Evolutionary conservation across 768 basidiomycete species (phyloP).

Genomic region (Hericium erinaceus): DNA sequence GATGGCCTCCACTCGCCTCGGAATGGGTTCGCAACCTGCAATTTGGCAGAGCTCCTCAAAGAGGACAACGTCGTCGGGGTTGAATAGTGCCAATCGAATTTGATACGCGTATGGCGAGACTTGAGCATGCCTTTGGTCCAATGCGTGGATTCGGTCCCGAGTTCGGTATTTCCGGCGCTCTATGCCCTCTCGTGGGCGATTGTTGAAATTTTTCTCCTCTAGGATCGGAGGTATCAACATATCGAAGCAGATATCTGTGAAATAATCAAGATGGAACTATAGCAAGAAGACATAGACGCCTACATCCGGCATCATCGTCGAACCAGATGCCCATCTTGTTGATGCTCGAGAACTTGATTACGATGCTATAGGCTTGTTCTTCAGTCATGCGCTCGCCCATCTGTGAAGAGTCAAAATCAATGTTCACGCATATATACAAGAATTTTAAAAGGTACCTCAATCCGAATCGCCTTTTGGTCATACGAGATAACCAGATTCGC

Average conservation of each 20-base stretch:
- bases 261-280: not conserved
- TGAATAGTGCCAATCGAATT: constrained; percentile 50
- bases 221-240: constrained; percentile 44
- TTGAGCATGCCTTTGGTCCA: constrained; percentile 47
- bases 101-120: constrained; percentile 69
- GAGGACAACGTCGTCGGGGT: constrained; percentile 37
- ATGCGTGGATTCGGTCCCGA: constrained; percentile 46
- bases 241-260: constrained; percentile 10
- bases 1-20: constrained; percentile 25
- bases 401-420: not conserved
- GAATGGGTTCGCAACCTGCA: constrained; percentile 31
- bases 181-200: constrained; percentile 31
- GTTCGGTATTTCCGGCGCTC: constrained; percentile 33
- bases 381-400: constrained; percentile 9
- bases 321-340: constrained; percentile 9
- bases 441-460: constrained; percentile 35
- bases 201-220: constrained; percentile 50
- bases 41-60: constrained; percentile 47
- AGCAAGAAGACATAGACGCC: not conserved
- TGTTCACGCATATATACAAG: not conserved
- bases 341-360: constrained; percentile 9
- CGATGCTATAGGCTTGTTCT: not conserved
- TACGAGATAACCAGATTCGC: constrained; percentile 58
- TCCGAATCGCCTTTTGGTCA: constrained; percentile 54
- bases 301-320: not conserved